phyloP scores from a whole-genome alignment of 768 basidiomycete species.

The Crassisporium funariophilum region DNA sequence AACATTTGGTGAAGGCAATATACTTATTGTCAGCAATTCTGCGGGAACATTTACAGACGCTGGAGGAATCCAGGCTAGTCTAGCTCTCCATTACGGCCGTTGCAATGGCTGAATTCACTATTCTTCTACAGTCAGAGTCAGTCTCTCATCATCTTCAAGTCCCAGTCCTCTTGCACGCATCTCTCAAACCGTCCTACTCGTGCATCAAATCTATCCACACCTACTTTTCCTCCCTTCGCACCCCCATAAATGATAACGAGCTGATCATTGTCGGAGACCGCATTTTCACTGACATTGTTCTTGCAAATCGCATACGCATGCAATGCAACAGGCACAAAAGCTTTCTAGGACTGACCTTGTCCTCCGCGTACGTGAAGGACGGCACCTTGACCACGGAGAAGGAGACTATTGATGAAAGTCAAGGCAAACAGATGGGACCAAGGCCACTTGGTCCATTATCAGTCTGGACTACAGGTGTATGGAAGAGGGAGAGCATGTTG shows the following conservation, averaged over 20 bases:
- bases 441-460: slow-evolving; percentile 54
- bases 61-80: slow-evolving; percentile 76
- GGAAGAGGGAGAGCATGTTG: slow-evolving; percentile 62
- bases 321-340: slow-evolving; percentile 6
- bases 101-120: slow-evolving; percentile 1
- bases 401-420: slow-evolving; percentile 11
- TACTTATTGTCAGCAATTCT: slow-evolving; percentile 94
- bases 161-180: slow-evolving; percentile 79
- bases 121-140: slow-evolving; percentile 73
- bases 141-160: slow-evolving; percentile 75
- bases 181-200: slow-evolving; percentile 78
- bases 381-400: slow-evolving; percentile 29
- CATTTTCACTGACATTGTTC: slow-evolving; percentile 86
- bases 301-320: slow-evolving; percentile 73
- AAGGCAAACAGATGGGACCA: not conserved
- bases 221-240: slow-evolving; percentile 69
- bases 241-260: slow-evolving; percentile 60
- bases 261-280: slow-evolving; percentile 90
- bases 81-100: not conserved
- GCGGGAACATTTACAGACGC: slow-evolving; percentile 81
- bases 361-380: slow-evolving; percentile 25
- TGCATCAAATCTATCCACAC: slow-evolving; percentile 71
- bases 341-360: slow-evolving; percentile 1
- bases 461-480: slow-evolving; percentile 72
- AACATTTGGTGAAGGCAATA: slow-evolving; percentile 74